phyloP scores from a whole-genome alignment of 2,329 filamentous ascomycete species.

The Atkinsonella texensis region DNA sequence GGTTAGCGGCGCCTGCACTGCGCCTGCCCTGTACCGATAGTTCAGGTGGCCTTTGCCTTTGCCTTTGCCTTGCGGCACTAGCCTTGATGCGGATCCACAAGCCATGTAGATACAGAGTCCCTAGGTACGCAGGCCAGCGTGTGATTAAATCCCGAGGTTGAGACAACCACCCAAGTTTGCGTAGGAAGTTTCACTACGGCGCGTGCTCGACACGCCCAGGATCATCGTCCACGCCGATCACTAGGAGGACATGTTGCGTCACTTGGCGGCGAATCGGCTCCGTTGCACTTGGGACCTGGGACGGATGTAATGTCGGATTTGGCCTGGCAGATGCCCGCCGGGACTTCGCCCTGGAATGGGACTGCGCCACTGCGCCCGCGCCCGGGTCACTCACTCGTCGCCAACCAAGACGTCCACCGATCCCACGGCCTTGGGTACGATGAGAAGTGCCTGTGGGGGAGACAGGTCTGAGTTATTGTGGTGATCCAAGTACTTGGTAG shows the following conservation, averaged over 20 bases:
- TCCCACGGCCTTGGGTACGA: neutral
- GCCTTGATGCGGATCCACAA: no score
- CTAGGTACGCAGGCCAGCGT: no score
- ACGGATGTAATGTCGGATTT: neutral
- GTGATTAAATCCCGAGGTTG: neutral
- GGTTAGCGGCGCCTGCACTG: neutral
- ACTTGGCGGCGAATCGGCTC: neutral
- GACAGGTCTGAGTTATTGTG: neutral
- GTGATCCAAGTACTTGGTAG: no score
- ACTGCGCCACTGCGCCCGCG: no score
- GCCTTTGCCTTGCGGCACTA: neutral
- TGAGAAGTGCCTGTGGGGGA: neutral
- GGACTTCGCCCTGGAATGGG: neutral
- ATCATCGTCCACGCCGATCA: neutral
- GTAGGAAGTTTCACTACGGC: neutral
- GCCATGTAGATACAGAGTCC: no score
- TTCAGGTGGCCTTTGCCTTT: slow-evolving; percentile 1
- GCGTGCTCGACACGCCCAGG: neutral
- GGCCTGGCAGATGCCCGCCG: neutral
- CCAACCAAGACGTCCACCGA: neutral
- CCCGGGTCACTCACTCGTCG: neutral
- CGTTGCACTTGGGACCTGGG: neutral
- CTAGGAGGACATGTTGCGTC: neutral
- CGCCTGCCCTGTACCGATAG: neutral
- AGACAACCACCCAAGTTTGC: neutral